Conservation (phyloP, 805 yeast genomes). For the Wickerhamiella domercqiae region DNA sequence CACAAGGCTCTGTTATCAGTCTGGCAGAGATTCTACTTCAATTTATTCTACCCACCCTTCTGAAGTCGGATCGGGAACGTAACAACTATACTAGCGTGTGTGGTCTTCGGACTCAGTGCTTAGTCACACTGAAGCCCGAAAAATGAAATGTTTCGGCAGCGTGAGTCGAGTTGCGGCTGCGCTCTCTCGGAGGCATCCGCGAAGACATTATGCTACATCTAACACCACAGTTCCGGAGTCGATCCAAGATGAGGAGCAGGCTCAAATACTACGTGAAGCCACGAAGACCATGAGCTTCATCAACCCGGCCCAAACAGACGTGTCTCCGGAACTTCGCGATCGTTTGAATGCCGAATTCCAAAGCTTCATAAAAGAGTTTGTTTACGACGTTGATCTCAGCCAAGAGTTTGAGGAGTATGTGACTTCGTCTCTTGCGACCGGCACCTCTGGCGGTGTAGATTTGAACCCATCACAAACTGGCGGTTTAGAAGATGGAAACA, state of each 20-base stretch:
- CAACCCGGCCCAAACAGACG: constrained; percentile 9
- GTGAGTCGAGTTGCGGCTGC: no score
- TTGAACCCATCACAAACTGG: not conserved
- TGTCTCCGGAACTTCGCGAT: constrained; percentile 21
- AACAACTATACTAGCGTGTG: no score
- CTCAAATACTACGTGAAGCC: constrained; percentile 6
- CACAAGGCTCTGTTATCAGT: no score
- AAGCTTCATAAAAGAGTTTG: constrained; percentile 19
- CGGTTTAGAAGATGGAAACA: constrained; percentile 8
- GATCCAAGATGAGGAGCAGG: not conserved
- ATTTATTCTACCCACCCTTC: no score
- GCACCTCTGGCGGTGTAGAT: not conserved
- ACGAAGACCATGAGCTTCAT: constrained; percentile 11
- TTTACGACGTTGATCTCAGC: constrained; percentile 17
- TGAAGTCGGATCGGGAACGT: no score
- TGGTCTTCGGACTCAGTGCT: no score
- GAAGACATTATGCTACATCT: no score
- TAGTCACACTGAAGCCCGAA: no score
- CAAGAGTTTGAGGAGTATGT: constrained; percentile 14
- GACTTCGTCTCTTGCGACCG: constrained; percentile 3
- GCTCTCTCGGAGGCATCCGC: no score
- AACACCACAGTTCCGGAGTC: no score
- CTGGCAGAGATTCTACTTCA: no score
- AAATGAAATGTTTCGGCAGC: no score
- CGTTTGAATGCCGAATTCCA: constrained; percentile 20